phyloP scores from a whole-genome alignment of 495 filamentous ascomycete genomes.

The Hypoxylon trugodes region DNA sequence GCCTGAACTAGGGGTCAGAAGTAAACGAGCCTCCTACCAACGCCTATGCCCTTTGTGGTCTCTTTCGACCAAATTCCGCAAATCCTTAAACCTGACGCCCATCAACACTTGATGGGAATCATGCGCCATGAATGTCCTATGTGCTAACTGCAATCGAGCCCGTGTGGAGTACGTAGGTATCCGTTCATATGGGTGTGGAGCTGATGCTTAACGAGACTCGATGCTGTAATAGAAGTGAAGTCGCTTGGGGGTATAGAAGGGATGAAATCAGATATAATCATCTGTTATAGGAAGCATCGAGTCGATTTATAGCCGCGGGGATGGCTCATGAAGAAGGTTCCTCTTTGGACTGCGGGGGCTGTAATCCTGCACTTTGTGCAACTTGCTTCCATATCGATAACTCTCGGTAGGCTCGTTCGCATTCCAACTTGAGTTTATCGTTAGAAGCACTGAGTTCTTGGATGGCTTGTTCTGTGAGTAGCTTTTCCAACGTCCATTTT shows the following conservation, averaged over 20 bases:
- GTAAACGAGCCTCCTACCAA: slow-evolving; percentile 24
- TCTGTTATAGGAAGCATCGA: slow-evolving; percentile 25
- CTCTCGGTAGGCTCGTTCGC: slow-evolving; percentile 76
- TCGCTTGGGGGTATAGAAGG: slow-evolving; percentile 34
- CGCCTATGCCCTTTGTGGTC: slow-evolving; percentile 26
- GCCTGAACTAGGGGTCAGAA: slow-evolving; percentile 8
- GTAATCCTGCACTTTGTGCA: slow-evolving; percentile 77
- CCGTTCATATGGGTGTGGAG: not conserved
- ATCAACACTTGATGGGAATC: slow-evolving; percentile 14
- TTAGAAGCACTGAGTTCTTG: slow-evolving; percentile 86
- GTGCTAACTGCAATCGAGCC: not conserved
- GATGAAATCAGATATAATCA: too few relatives aligned
- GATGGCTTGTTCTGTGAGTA: slow-evolving; percentile 94
- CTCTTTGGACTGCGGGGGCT: slow-evolving; percentile 53
- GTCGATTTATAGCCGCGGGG: not conserved
- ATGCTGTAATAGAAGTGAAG: slow-evolving; percentile 28
- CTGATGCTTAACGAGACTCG: slow-evolving; percentile 13
- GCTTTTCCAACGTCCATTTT: slow-evolving; percentile 96
- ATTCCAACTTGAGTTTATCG: slow-evolving; percentile 86
- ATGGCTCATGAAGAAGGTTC: slow-evolving; percentile 40
- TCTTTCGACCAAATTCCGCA: too few relatives aligned
- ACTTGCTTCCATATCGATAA: slow-evolving; percentile 85
- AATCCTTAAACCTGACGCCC: slow-evolving; percentile 10
- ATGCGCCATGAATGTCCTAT: not conserved
- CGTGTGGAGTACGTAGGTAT: not conserved